These are phyloP conservation scores for Phytophthora melonis DNA, from an alignment of 352 stramenopile genomes.

Conservation along the genomic window DNA sequence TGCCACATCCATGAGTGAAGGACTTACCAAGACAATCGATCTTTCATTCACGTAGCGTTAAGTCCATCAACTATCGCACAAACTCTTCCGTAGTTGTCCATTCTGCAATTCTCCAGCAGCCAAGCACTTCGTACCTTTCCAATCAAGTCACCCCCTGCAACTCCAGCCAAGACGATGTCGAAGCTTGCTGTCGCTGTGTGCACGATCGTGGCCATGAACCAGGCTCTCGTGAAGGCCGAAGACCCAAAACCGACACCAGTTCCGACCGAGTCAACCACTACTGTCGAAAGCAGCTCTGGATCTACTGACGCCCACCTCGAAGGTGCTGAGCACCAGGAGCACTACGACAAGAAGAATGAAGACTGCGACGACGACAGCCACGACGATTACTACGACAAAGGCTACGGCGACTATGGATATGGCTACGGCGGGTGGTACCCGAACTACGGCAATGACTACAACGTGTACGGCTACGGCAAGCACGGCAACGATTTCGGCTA, in stretches of 20 bases:
- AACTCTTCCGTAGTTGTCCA: background rate
- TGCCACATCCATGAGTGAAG: background rate
- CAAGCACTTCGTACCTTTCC: background rate
- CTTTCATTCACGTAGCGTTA: background rate
- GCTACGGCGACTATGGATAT: slow-evolving; percentile 1
- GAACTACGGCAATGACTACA: background rate
- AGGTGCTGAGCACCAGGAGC: slow-evolving; percentile 3
- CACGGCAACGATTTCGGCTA: slow-evolving; percentile 11
- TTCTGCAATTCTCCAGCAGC: slow-evolving; percentile 2
- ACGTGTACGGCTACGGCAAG: slow-evolving; percentile 1
- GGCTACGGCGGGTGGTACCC: background rate
- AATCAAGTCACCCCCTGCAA: background rate
- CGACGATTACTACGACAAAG: background rate
- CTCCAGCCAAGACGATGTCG: background rate
- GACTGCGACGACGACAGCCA: background rate
- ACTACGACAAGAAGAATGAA: background rate
- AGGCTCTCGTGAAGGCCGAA: background rate
- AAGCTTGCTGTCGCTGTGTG: background rate
- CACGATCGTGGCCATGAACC: background rate
- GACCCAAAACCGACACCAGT: background rate
- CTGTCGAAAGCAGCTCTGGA: background rate
- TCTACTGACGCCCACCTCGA: background rate
- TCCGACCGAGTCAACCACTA: background rate
- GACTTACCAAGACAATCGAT: background rate
- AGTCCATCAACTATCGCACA: background rate